A percentile compares a stretch with the other conserved stretches of the same genome.
Evolutionary conservation across 257 asterid species (phyloP).

Genomic region (Solanum virginianum): DNA sequence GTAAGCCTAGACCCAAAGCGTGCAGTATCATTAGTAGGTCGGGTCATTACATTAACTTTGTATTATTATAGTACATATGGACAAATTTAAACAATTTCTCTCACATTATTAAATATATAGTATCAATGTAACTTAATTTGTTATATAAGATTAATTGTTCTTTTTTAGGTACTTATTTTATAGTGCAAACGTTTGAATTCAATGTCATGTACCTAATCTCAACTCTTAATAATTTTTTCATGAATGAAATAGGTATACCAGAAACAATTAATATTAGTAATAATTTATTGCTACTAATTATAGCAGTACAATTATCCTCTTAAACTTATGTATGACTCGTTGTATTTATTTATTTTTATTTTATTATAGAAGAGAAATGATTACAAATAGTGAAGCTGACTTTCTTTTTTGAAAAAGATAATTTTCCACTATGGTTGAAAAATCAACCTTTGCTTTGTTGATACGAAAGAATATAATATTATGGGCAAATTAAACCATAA

Average conservation of each 20-base stretch:
- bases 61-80: neutral
- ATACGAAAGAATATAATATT: slow-evolving; percentile 20
- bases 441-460: slow-evolving; percentile 25
- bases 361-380: neutral
- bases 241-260: neutral
- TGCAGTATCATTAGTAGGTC: too few relatives aligned
- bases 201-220: neutral
- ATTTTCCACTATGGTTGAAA: slow-evolving; percentile 6
- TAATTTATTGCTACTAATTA: neutral
- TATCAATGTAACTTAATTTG: neutral
- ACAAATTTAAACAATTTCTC: neutral
- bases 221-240: neutral
- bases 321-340: neutral
- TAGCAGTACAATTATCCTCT: neutral
- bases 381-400: neutral
- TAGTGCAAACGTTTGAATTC: neutral
- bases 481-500: neutral
- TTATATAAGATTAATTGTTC: neutral
- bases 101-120: neutral
- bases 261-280: neutral
- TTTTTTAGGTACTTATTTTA: neutral
- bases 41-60: too few relatives aligned
- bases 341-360: too few relatives aligned
- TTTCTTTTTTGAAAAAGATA: neutral
- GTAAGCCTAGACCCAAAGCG: too few relatives aligned